A percentile compares a stretch with the other conserved stretches of the same genome.
Evolutionary conservation across 2,329 filamentous ascomycete species (phyloP).

Genomic region (Fusarium nygamai): DNA sequence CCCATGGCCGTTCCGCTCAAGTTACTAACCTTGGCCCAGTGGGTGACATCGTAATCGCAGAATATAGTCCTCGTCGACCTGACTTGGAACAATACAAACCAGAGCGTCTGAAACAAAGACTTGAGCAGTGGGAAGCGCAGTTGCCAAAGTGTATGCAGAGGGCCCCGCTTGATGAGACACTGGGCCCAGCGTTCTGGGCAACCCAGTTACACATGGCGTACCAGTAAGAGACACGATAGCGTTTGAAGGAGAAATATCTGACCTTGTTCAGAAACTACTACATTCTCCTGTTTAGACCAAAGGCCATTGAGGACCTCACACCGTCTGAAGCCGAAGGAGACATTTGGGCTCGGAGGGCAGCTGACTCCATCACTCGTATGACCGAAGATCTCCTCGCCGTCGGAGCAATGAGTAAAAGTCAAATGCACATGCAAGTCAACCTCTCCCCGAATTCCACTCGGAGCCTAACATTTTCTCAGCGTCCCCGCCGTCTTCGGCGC

Average conservation of each 20-base stretch:
- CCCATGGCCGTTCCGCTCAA: rapidly evolving
- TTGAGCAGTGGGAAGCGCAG: constrained; percentile 14
- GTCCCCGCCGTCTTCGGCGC: constrained; percentile 27
- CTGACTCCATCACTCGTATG: constrained; percentile 32
- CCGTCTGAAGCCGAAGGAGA: constrained; percentile 17
- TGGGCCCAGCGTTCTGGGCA: constrained; percentile 26
- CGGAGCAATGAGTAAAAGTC: constrained; percentile 9
- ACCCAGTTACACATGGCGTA: constrained; percentile 28
- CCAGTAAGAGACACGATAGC: constrained; percentile 6
- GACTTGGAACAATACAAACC: neutral
- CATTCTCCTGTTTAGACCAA: constrained; percentile 26
- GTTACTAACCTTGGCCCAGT: neutral
- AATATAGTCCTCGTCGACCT: constrained; percentile 29
- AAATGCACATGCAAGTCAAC: constrained; percentile 17
- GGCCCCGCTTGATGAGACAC: neutral
- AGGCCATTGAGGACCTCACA: neutral
- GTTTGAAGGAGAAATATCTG: rapidly evolving
- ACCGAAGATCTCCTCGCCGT: constrained; percentile 22
- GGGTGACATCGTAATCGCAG: constrained; percentile 30
- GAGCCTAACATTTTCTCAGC: neutral
- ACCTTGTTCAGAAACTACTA: neutral
- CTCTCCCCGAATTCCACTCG: neutral
- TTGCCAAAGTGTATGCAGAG: constrained; percentile 9
- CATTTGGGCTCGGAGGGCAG: constrained; percentile 2
- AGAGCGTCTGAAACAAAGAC: neutral